These are phyloP conservation scores for Paracorniculantispora psalliotae DNA, from an alignment of 2,329 filamentous ascomycete species.

Conservation along the genomic window DNA sequence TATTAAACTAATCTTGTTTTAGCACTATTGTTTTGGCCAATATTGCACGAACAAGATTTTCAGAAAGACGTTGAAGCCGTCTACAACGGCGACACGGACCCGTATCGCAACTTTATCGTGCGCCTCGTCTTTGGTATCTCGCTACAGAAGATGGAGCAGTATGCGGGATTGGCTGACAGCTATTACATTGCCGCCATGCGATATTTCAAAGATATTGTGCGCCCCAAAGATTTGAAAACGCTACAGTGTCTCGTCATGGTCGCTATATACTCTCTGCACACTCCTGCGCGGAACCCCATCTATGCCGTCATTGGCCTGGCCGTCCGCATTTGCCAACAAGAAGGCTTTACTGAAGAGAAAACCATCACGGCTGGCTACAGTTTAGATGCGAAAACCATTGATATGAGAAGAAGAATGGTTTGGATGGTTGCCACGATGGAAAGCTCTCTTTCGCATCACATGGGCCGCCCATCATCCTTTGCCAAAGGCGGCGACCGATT, in stretches of 20 bases:
- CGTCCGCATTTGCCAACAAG: slow-evolving; percentile 79
- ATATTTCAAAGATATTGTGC: slow-evolving; percentile 75
- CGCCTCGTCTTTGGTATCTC: slow-evolving; percentile 93
- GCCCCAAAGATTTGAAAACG: slow-evolving; percentile 84
- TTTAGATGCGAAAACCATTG: slow-evolving; percentile 69
- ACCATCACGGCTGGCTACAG: slow-evolving; percentile 65
- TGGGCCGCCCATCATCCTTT: slow-evolving; percentile 82
- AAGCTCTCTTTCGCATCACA: slow-evolving; percentile 76
- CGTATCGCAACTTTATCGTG: slow-evolving; percentile 82
- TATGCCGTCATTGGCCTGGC: slow-evolving; percentile 92
- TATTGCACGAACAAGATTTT: slow-evolving; percentile 79
- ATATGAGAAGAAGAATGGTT: slow-evolving; percentile 82
- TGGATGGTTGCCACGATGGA: slow-evolving; percentile 91
- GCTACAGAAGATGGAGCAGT: slow-evolving; percentile 87
- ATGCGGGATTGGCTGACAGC: slow-evolving; percentile 89
- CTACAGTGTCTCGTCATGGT: slow-evolving; percentile 85
- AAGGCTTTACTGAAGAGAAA: slow-evolving; percentile 83
- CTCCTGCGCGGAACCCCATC: slow-evolving; percentile 83
- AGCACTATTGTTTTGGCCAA: slow-evolving; percentile 87
- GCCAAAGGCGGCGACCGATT: slow-evolving; percentile 77
- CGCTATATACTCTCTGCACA: slow-evolving; percentile 86
- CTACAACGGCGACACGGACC: slow-evolving; percentile 67
- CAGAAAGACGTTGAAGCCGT: slow-evolving; percentile 73
- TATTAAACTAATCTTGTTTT: slow-evolving; percentile 15
- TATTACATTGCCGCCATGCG: slow-evolving; percentile 90